A percentile compares a stretch with the other conserved stretches of the same genome.
Conservation (phyloP, 164 flowering plant genomes). For the Warburgia ugandensis region DNA sequence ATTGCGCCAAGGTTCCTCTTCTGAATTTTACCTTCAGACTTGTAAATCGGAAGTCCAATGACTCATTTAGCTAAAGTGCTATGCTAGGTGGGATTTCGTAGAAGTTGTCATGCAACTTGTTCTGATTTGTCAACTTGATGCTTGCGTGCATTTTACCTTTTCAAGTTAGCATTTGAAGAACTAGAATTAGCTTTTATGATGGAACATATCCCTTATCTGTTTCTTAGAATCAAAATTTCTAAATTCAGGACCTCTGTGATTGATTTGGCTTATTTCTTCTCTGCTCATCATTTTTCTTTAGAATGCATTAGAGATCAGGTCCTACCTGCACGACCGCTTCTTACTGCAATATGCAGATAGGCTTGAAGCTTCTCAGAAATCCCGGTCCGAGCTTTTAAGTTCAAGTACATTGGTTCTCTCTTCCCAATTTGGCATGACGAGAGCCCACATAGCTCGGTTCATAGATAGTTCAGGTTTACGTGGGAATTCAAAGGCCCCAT, state of each 20-base stretch:
- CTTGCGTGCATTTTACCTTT: not conserved
- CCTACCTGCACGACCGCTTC: constrained; percentile 67
- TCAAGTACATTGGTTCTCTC: constrained; percentile 32
- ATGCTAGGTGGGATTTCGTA: not conserved
- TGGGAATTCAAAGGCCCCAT: constrained; percentile 25
- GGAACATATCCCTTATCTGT: not conserved
- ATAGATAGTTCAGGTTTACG: constrained; percentile 31
- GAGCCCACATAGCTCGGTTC: constrained; percentile 73
- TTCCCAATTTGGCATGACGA: constrained; percentile 54
- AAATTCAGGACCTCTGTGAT: no score
- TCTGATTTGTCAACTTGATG: not conserved
- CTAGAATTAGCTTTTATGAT: no score
- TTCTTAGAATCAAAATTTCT: not conserved
- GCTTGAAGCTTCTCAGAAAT: constrained; percentile 48
- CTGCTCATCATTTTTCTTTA: constrained; percentile 11
- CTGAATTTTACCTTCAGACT: no score
- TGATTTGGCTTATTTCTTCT: not conserved
- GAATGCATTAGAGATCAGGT: constrained; percentile 68
- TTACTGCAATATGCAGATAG: constrained; percentile 61
- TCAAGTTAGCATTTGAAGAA: no score
- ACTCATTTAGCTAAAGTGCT: not conserved
- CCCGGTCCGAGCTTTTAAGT: constrained; percentile 49
- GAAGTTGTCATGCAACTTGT: not conserved
- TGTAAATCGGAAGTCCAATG: no score
- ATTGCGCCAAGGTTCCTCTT: no score